Percentiles rank a stretch among this genome's conserved stretches.
These are phyloP conservation scores for Backusella luteola DNA, from an alignment of 192 early-diverging fungal species.

Conservation along the genomic window DNA sequence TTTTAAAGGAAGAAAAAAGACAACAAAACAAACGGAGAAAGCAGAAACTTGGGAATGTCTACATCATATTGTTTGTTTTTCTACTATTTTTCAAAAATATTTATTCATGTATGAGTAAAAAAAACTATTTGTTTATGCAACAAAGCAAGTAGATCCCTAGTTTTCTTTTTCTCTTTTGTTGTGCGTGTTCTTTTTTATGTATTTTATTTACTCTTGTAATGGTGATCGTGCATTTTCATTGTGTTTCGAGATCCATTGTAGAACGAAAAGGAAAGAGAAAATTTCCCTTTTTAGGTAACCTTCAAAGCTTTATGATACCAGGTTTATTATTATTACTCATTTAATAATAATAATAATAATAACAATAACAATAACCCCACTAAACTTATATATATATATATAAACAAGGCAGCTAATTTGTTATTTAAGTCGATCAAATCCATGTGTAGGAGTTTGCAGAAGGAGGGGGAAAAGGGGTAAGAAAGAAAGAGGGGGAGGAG, in stretches of 20 bases:
- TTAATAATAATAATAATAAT: neutral
- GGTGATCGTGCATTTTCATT: neutral
- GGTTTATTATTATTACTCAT: neutral
- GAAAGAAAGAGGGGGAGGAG: neutral
- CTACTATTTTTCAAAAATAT: neutral
- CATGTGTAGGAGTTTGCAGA: constrained; percentile 5
- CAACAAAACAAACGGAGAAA: neutral
- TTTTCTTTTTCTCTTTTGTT: neutral
- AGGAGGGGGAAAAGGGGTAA: neutral
- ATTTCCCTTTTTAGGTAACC: neutral
- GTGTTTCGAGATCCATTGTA: neutral
- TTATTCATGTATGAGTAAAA: neutral
- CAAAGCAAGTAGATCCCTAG: neutral
- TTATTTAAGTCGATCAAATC: neutral
- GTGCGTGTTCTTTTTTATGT: neutral
- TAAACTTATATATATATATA: neutral
- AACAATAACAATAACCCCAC: neutral
- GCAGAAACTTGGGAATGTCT: neutral
- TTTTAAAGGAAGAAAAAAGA: neutral
- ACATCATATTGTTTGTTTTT: constrained; percentile 1
- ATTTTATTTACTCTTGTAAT: neutral
- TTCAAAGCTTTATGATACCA: neutral
- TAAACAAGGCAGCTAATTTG: neutral
- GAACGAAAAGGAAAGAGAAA: neutral
- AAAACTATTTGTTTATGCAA: neutral